Conservation (phyloP, 176 grass and related monocot genomes). For the Aegilops tauschii region DNA sequence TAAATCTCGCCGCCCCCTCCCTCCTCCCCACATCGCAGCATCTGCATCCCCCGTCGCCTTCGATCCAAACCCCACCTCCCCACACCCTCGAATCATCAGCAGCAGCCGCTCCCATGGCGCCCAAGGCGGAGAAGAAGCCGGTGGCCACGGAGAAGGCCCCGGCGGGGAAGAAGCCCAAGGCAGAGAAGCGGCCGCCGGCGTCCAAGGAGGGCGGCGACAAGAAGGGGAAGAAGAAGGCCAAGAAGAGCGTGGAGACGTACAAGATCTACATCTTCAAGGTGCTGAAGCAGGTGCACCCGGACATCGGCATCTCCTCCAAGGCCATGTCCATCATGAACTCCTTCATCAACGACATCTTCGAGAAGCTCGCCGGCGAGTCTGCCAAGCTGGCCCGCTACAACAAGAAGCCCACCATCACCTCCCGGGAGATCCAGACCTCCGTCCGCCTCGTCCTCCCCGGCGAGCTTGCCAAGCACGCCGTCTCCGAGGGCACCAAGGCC, state of each 20-base stretch:
- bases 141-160: no score
- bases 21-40: no score
- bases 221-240: conserved; percentile 45
- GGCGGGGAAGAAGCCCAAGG: no score
- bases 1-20: no score
- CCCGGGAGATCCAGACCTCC: conserved; percentile 56
- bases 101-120: no score
- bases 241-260: conserved; percentile 71
- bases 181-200: no score
- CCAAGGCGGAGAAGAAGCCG: no score
- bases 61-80: no score
- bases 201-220: not conserved
- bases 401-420: conserved; percentile 64
- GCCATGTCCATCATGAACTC: conserved; percentile 98
- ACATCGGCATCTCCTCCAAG: conserved; percentile 91
- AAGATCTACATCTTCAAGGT: conserved; percentile 99
- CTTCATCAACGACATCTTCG: conserved; percentile 86
- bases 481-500: not conserved
- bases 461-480: conserved; percentile 39
- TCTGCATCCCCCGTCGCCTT: no score
- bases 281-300: conserved; percentile 80
- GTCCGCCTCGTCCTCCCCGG: conserved; percentile 66
- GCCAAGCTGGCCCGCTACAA: conserved; percentile 38
- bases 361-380: conserved; percentile 59
- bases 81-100: no score